These are phyloP conservation scores for Cystobasidium slooffiae DNA, from an alignment of 1,284 basidiomycete species.

Conservation along the genomic window DNA sequence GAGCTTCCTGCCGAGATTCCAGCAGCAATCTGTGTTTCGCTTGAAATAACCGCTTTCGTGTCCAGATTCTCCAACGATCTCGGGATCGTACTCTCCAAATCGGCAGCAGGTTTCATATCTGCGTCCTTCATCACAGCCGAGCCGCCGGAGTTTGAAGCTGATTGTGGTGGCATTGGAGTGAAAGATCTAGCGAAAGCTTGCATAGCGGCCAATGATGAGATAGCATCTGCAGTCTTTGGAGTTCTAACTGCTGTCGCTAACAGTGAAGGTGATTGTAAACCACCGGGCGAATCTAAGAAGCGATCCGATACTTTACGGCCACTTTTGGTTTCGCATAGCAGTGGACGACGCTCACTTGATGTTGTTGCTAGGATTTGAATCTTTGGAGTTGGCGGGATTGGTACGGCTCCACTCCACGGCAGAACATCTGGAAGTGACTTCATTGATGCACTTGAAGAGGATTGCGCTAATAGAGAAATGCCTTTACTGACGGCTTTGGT, in stretches of 20 bases:
- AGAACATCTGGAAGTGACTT: neutral
- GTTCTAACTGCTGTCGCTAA: slow-evolving; percentile 3
- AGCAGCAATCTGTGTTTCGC: no score
- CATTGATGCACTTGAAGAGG: neutral
- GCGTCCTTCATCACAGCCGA: neutral
- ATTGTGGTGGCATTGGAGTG: slow-evolving; percentile 2
- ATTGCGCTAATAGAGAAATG: neutral
- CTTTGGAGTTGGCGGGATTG: slow-evolving; percentile 16
- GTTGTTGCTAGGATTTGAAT: slow-evolving; percentile 4
- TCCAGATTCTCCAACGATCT: no score
- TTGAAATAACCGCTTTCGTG: no score
- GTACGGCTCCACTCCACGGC: neutral
- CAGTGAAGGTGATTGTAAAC: neutral
- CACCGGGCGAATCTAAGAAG: neutral
- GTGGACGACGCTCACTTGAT: slow-evolving; percentile 11
- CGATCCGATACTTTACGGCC: slow-evolving; percentile 15
- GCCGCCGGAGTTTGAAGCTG: neutral
- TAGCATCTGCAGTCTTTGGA: slow-evolving; percentile 37
- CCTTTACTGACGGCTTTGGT: neutral
- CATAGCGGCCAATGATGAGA: slow-evolving; percentile 28
- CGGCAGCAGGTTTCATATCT: slow-evolving; percentile 7
- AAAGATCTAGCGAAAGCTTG: slow-evolving; percentile 27
- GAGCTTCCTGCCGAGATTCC: no score
- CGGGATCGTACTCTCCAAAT: no score
- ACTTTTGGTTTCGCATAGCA: slow-evolving; percentile 13